Conservation (phyloP, 768 basidiomycete species). For the Agaricus subrufescens region DNA sequence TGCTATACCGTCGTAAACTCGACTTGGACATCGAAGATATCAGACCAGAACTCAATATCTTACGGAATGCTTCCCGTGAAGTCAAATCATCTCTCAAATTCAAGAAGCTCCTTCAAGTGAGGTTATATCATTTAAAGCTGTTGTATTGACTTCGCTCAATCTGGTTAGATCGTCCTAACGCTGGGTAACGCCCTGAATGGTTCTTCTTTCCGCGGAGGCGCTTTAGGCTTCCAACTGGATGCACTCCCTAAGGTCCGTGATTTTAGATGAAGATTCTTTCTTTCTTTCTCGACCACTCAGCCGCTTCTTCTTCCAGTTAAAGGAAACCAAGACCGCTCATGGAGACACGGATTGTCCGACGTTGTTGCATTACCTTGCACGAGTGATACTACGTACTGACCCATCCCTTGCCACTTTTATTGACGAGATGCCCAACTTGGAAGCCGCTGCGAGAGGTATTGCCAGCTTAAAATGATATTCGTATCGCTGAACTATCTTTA, state of each 20-base stretch:
- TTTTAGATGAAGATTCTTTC: background rate
- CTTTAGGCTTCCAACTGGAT: constrained; percentile 81
- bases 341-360: constrained; percentile 73
- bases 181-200: constrained; percentile 84
- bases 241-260: constrained; percentile 68
- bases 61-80: constrained; percentile 69
- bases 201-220: constrained; percentile 79
- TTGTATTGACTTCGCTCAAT: background rate
- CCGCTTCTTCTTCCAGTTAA: constrained; percentile 44
- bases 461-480: constrained; percentile 14
- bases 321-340: constrained; percentile 76
- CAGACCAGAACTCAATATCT: constrained; percentile 71
- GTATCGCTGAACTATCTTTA: constrained; percentile 20
- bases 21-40: constrained; percentile 83
- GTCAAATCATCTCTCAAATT: constrained; percentile 61
- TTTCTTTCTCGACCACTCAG: background rate
- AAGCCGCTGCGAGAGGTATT: constrained; percentile 76
- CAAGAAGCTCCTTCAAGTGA: constrained; percentile 65
- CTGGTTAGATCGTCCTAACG: constrained; percentile 55
- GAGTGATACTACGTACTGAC: constrained; percentile 64
- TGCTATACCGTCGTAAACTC: constrained; percentile 79
- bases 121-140: constrained; percentile 5
- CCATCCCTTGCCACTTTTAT: constrained; percentile 65
- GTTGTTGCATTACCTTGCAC: constrained; percentile 86
- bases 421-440: constrained; percentile 76